phyloP scores from a whole-genome alignment of 768 basidiomycete species.

The Leccinum ochraceum region DNA sequence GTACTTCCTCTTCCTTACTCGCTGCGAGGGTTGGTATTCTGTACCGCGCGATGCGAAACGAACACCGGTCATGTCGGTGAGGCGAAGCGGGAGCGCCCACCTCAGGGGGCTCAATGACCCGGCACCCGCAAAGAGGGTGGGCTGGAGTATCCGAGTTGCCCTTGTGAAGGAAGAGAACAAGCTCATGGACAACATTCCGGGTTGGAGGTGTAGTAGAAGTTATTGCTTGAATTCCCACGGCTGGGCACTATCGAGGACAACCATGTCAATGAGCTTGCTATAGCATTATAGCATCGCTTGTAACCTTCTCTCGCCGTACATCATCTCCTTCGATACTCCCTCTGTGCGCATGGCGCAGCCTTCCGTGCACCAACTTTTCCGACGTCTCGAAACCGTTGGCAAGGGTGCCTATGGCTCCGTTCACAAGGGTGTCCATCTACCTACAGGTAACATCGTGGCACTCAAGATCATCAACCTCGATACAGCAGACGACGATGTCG shows the following conservation, averaged over 20 bases:
- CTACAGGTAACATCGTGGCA: slow-evolving; percentile 86
- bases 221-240: slow-evolving; percentile 23
- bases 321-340: background rate
- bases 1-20: slow-evolving; percentile 89
- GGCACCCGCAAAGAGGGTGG: slow-evolving; percentile 12
- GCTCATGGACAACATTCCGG: slow-evolving; percentile 13
- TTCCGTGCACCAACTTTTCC: slow-evolving; percentile 77
- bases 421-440: slow-evolving; percentile 84
- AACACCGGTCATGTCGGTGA: slow-evolving; percentile 21
- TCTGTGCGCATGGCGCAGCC: slow-evolving; percentile 43
- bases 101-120: slow-evolving; percentile 18
- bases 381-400: slow-evolving; percentile 89
- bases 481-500: slow-evolving; percentile 94
- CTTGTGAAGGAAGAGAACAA: slow-evolving; percentile 26
- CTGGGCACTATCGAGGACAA: background rate
- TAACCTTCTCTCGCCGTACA: background rate
- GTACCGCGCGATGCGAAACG: slow-evolving; percentile 73
- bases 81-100: slow-evolving; percentile 25
- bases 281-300: background rate
- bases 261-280: slow-evolving; percentile 3
- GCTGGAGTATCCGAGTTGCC: slow-evolving; percentile 25
- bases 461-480: slow-evolving; percentile 99
- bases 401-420: slow-evolving; percentile 97
- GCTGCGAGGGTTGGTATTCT: slow-evolving; percentile 97
- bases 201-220: background rate